Conservation (phyloP, 768 basidiomycete genomes). For the Russula earlei region DNA sequence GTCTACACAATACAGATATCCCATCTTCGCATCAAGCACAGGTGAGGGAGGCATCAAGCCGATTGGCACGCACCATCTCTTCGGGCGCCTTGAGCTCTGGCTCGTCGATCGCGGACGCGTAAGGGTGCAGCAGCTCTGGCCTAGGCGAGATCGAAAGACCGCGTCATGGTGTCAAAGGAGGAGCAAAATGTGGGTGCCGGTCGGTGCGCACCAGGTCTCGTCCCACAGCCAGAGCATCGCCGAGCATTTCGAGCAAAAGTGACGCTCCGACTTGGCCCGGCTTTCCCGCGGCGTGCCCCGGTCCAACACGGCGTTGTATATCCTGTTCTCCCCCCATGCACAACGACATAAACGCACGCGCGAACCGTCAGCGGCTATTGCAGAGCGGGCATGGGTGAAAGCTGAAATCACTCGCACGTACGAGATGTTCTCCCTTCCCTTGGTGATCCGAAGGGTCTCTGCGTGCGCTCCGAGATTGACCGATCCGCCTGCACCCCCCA, state of each 20-base stretch:
- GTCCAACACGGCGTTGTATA: conserved; percentile 54
- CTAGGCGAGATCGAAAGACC: conserved; percentile 25
- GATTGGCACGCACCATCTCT: conserved; percentile 34
- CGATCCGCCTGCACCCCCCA: conserved; percentile 54
- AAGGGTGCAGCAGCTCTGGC: conserved; percentile 59
- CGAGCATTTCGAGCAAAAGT: conserved; percentile 56
- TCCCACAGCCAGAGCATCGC: conserved; percentile 63
- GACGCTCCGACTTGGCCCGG: conserved; percentile 45
- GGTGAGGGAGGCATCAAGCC: neutral
- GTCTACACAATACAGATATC: neutral
- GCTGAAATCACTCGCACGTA: conserved; percentile 29
- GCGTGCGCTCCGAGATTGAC: conserved; percentile 54
- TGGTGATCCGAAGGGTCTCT: conserved; percentile 38
- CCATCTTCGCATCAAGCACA: neutral
- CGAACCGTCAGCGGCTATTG: neutral
- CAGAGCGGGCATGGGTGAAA: neutral
- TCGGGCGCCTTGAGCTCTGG: conserved; percentile 45
- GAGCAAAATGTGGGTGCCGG: neutral
- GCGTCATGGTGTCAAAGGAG: neutral
- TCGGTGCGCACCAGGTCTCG: conserved; percentile 35
- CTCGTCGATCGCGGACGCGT: conserved; percentile 56
- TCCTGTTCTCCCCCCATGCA: conserved; percentile 31
- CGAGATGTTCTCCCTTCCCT: conserved; percentile 48
- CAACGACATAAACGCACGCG: no score
- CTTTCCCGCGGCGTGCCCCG: conserved; percentile 42